Evolutionary conservation across 2,329 filamentous ascomycete genomes (phyloP).

Genomic region (Colletotrichum sp.): DNA sequence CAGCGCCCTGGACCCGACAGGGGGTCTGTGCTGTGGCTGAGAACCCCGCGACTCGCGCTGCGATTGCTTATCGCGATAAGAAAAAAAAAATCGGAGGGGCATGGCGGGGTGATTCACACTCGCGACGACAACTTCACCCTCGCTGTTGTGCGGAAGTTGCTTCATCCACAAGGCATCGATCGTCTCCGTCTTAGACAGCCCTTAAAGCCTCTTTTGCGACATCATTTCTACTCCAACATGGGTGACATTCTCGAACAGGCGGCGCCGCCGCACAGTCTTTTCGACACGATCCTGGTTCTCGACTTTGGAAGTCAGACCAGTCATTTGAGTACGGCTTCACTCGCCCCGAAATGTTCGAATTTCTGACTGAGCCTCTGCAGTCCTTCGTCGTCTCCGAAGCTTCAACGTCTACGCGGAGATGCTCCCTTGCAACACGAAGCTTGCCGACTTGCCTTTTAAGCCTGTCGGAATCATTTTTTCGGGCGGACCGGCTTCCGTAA

Average conservation of each 20-base stretch:
- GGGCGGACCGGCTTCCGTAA: conserved; percentile 34
- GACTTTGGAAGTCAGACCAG: conserved; percentile 59
- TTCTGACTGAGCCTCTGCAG: background rate
- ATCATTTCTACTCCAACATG: background rate
- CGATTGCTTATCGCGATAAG: background rate
- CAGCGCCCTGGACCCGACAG: background rate
- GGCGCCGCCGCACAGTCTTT: conserved; percentile 40
- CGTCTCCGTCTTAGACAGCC: background rate
- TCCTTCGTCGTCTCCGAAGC: conserved; percentile 75
- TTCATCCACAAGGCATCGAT: background rate
- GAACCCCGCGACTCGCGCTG: background rate
- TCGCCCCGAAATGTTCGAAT: conserved; percentile 68
- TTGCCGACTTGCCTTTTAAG: conserved; percentile 76
- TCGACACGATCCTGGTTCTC: conserved; percentile 70
- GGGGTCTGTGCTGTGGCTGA: background rate
- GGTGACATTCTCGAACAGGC: conserved; percentile 20
- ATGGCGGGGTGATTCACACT: background rate
- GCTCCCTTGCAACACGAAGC: conserved; percentile 85
- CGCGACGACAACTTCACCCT: background rate
- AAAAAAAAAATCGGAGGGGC: background rate
- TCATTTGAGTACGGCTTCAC: conserved; percentile 50
- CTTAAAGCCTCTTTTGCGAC: background rate
- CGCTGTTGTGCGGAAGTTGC: background rate
- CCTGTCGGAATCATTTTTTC: conserved; percentile 79
- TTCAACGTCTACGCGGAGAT: conserved; percentile 87